These are phyloP conservation scores for Alisma plantagoaquatica DNA, from an alignment of 106 monocot genomes.

Conservation along the genomic window DNA sequence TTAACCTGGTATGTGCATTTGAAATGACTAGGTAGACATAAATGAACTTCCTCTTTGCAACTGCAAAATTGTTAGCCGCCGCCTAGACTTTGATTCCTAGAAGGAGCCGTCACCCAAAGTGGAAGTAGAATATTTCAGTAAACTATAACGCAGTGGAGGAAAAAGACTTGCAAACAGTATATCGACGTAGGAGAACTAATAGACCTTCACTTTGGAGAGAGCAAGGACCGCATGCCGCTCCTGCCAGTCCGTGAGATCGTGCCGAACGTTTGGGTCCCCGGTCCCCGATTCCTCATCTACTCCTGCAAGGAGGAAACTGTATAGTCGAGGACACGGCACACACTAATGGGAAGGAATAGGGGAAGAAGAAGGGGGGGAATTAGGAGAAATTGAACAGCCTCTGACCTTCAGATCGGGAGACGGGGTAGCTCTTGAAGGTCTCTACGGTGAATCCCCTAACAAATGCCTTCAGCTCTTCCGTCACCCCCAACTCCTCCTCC, in stretches of 20 bases:
- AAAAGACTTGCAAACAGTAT: too few species aligned
- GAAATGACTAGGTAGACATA: too few species aligned
- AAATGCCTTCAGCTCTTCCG: slow-evolving; percentile 44
- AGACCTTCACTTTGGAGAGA: slow-evolving; percentile 62
- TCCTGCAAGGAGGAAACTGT: neutral
- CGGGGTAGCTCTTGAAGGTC: slow-evolving; percentile 60
- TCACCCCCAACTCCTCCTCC: slow-evolving; percentile 62
- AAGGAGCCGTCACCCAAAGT: too few species aligned
- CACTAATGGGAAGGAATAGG: neutral
- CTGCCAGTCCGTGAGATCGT: slow-evolving; percentile 87
- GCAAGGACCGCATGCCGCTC: slow-evolving; percentile 64
- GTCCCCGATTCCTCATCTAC: neutral
- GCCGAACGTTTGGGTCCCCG: slow-evolving; percentile 12
- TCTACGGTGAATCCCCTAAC: slow-evolving; percentile 52
- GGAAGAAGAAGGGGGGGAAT: neutral
- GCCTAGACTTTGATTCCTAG: too few species aligned
- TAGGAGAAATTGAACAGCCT: neutral
- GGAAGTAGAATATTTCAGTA: too few species aligned
- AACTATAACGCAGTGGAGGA: too few species aligned
- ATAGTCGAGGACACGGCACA: slow-evolving; percentile 18
- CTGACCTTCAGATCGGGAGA: slow-evolving; percentile 21
- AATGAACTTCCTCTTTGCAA: too few species aligned
- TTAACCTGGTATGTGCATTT: too few species aligned
- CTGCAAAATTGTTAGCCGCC: too few species aligned
- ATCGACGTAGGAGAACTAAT: too few species aligned